Conservation (phyloP, 306 rosid genomes). For the Chamaecrista fasciculata region DNA sequence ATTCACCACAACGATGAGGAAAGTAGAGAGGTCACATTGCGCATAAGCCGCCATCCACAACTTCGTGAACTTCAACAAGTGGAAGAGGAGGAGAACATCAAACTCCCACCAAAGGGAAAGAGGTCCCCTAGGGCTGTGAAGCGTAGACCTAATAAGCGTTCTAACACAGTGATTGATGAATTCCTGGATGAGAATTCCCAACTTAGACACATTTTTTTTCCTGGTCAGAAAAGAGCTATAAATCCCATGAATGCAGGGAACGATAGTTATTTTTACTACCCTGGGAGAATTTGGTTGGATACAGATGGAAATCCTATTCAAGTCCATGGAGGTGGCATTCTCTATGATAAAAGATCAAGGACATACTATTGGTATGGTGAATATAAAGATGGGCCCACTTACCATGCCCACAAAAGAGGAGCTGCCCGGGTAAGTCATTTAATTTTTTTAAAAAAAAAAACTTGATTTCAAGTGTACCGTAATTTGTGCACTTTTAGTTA, state of each 20-base stretch:
- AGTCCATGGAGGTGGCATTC: conserved; percentile 92
- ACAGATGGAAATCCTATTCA: conserved; percentile 82
- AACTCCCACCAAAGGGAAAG: conserved; percentile 68
- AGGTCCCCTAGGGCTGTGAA: conserved; percentile 75
- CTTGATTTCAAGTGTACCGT: conserved; percentile 8
- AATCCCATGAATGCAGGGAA: conserved; percentile 55
- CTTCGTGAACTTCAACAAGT: conserved; percentile 68
- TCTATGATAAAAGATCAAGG: conserved; percentile 53
- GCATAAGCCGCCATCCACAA: conserved; percentile 41
- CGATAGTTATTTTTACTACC: conserved; percentile 63
- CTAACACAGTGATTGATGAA: conserved; percentile 69
- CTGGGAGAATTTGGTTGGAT: conserved; percentile 89
- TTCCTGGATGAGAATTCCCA: conserved; percentile 85
- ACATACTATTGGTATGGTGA: conserved; percentile 95
- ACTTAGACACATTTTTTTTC: conserved; percentile 69
- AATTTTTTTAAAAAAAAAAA: neutral
- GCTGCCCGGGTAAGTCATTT: conserved; percentile 69
- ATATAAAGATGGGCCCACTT: conserved; percentile 85
- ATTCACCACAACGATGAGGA: conserved; percentile 41
- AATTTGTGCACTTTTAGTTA: conserved; percentile 10
- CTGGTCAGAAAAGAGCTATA: conserved; percentile 48
- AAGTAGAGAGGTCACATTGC: conserved; percentile 37
- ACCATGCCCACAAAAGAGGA: conserved; percentile 80
- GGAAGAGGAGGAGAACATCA: conserved; percentile 68
- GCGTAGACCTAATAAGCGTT: conserved; percentile 58